phyloP scores from a whole-genome alignment of 768 basidiomycete genomes.

The Boletus rubescentipes region DNA sequence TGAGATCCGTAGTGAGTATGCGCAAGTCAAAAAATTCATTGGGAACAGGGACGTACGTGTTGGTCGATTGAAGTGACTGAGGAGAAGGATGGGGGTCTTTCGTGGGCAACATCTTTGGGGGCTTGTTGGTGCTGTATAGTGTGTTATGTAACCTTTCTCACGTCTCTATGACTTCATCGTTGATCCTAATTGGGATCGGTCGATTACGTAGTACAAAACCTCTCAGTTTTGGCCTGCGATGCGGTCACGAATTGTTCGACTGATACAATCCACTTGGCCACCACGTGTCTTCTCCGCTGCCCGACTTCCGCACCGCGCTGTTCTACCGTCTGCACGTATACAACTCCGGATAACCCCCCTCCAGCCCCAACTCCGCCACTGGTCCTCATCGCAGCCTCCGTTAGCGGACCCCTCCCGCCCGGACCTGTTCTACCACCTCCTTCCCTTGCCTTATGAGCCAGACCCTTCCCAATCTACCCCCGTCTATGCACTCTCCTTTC shows the following conservation, averaged over 20 bases:
- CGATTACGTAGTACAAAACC: not conserved
- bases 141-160: constrained; percentile 28
- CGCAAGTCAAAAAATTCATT: not conserved
- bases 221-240: not conserved
- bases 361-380: not conserved
- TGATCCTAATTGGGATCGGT: not conserved
- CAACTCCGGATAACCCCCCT: constrained; percentile 13
- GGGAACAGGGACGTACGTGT: constrained; percentile 21
- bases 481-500: constrained; percentile 67
- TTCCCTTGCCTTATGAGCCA: constrained; percentile 48
- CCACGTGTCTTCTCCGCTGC: not conserved
- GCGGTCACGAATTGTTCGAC: constrained; percentile 9
- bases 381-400: constrained; percentile 20
- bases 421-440: constrained; percentile 69
- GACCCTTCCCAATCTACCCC: constrained; percentile 41
- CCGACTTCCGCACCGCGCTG: not conserved
- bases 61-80: constrained; percentile 32
- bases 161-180: constrained; percentile 10
- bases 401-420: constrained; percentile 58
- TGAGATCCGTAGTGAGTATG: not conserved
- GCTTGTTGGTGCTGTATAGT: constrained; percentile 38
- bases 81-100: constrained; percentile 9
- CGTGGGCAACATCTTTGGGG: constrained; percentile 25
- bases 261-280: not conserved
- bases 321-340: not conserved